Evolutionary conservation across 495 filamentous ascomycete species (phyloP).

Genomic region (Hypoxylon subgilvum): DNA sequence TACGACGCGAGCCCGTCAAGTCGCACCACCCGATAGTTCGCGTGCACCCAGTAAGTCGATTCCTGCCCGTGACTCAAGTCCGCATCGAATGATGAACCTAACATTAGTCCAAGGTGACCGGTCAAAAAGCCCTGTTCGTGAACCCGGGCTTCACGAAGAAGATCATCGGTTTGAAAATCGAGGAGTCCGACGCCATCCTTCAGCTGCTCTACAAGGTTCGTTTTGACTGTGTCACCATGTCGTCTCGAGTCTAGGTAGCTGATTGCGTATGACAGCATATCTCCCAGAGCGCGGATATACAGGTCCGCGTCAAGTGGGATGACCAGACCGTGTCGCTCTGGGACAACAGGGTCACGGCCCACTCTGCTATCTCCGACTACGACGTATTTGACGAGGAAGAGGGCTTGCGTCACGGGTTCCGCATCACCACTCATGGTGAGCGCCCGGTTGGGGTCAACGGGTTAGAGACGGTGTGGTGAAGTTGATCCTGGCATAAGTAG

Average conservation of each 20-base stretch:
- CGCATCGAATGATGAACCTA: not conserved
- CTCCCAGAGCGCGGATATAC: slow-evolving; percentile 63
- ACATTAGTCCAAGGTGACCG: slow-evolving; percentile 58
- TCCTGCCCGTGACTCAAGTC: not conserved
- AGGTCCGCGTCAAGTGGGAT: slow-evolving; percentile 74
- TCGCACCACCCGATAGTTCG: slow-evolving; percentile 75
- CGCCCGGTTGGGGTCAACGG: slow-evolving; percentile 52
- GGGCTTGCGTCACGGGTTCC: slow-evolving; percentile 54
- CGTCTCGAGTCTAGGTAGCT: not conserved
- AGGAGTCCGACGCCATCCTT: slow-evolving; percentile 71
- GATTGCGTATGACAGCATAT: slow-evolving; percentile 38
- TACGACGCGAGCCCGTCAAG: slow-evolving; percentile 69
- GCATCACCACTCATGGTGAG: slow-evolving; percentile 55
- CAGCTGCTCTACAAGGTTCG: slow-evolving; percentile 69
- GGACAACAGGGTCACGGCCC: slow-evolving; percentile 72
- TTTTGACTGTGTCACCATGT: not conserved
- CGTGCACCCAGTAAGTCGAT: slow-evolving; percentile 61
- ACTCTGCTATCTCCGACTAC: slow-evolving; percentile 62
- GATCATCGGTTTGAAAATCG: slow-evolving; percentile 73
- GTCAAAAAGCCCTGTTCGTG: slow-evolving; percentile 79
- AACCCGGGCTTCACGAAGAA: slow-evolving; percentile 82
- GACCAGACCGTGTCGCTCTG: slow-evolving; percentile 74
- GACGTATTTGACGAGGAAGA: slow-evolving; percentile 53
- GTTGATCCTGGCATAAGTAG: too few relatives aligned
- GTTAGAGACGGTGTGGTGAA: slow-evolving; percentile 48